Base-by-base conservation (phyloP, 805 yeast genomes). In the Candida taoyuanica region DNA sequence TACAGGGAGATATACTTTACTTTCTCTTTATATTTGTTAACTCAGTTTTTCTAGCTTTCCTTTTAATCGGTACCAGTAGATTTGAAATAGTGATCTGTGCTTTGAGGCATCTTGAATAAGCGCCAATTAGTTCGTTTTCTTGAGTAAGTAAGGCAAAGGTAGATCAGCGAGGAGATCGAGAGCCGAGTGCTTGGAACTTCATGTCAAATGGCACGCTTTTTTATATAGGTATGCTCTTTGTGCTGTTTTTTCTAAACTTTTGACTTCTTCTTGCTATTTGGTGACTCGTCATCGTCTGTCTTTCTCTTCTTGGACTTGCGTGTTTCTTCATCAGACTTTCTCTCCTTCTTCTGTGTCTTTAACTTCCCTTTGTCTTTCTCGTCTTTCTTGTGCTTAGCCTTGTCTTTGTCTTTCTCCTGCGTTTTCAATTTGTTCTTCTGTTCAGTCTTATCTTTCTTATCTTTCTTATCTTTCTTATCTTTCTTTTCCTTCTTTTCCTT, bases 291-390 rank as follows among this genome's bases (percentile, higher is more conserved):
- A 18, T 35, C 39, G 20, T 50, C 43, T 48, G 36, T 45, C 57
- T 46, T 17, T 52, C 55, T 45, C 44, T 56, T 31, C 64, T 57
- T 59, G 11, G 60, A 62, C 49, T 58, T 65, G 38, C 33, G 20
- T 25, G 33, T 21, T 4, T 21, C 37, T 14, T 32, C 29, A 7
- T 23, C 29, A 7, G 28, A 7, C 15, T 60, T 55, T 29, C 39
- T 29, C 25, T 42, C 42, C 31, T 42, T n/a, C 17, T 34, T 38
- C 36, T 36, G 31, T 12, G 18, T 35, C 29, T 39, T 34, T 33
- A 41, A 40, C 31, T 39, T 43, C 33, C 46, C 43, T 29, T 34
- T 25, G 15, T 18, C 29, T 5, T 29, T 29, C 19, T 38, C 18
- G 12, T 33, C 33, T 46, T 35, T 47, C 48, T 17, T 26, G 19